Evolutionary conservation across 2,329 filamentous ascomycete species (phyloP), one percentile per base, ranked within the genome.

Genomic region (Penicillium sp.): DNA sequence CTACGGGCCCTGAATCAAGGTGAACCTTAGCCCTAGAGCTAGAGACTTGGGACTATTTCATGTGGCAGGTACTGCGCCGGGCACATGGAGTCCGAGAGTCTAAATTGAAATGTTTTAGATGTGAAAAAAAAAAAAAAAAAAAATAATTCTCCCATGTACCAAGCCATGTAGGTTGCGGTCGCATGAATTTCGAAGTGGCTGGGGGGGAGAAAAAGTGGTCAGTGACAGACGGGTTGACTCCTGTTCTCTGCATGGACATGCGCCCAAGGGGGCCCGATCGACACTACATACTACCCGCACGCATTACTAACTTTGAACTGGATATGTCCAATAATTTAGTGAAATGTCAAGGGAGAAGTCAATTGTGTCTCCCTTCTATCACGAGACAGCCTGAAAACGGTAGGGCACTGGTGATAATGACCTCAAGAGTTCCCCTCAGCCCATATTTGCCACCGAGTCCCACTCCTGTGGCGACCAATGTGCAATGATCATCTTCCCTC

Each of bases 381-480:
- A 16, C 36, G 46, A 41, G 31, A 34, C 24, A 24, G 48, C 39
- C 34, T 24, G 21, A 39, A 54, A 47, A 33, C 48, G 46, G 42
- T 28, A 15, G 34, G 4, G 18, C 28, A 15, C n/a, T 23, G 26
- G 39, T 38, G 49, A 36, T 29, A 45, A 51, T 51, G 49, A 51
- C 49, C 43, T 51, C 42, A 51, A 41, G 41, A 47, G 36, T 39
- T 16, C 13, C 16, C 18, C 18, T 8, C 21, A 13, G 29, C 44
- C 12, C 4, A 36, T 15, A 6, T 34, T 51, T 45, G 48, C 43
- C 49, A 45, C 44, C 42, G 4, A 16, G 47, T 53, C 34, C 51
- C 51, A 53, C 45, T 34, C 12, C 34, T 36, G 53, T 56, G 45
- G 49, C 50, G 49, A 49, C 51, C 45, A 42, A 53, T 48, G 24